These are phyloP conservation scores for Candida insectorum DNA, from an alignment of 805 yeast species.

Conservation along the genomic window DNA sequence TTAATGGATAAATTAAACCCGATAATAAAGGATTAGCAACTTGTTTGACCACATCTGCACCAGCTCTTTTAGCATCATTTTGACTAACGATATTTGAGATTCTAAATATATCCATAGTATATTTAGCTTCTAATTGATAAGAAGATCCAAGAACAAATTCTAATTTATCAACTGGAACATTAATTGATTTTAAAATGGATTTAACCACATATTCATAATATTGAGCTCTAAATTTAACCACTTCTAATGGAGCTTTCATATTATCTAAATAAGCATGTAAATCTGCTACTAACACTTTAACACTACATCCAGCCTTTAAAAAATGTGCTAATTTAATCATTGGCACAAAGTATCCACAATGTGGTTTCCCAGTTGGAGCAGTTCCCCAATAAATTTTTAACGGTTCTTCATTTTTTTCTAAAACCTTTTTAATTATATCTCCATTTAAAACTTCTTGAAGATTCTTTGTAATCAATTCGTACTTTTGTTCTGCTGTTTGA, in stretches of 20 bases:
- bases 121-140: constrained; percentile 77
- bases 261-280: constrained; percentile 95
- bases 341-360: constrained; percentile 97
- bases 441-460: constrained; percentile 90
- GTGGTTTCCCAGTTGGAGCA: constrained; percentile 98
- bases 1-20: constrained; percentile 94
- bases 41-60: constrained; percentile 99
- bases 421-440: constrained; percentile 78
- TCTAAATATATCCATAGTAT: constrained; percentile 86
- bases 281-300: constrained; percentile 88
- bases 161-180: constrained; percentile 88
- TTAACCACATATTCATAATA: constrained; percentile 84
- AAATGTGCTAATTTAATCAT: constrained; percentile 96
- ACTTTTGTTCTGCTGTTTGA: constrained; percentile 51
- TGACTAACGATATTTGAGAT: constrained; percentile 82
- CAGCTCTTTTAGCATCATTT: constrained; percentile 97
- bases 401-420: constrained; percentile 79
- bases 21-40: constrained; percentile 89
- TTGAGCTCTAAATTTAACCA: constrained; percentile 81
- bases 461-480: constrained; percentile 73
- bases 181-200: constrained; percentile 78
- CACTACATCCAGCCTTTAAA: constrained; percentile 93
- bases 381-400: constrained; percentile 97
- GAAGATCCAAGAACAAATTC: constrained; percentile 82
- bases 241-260: constrained; percentile 97